Base-by-base conservation (phyloP, 2,329 filamentous ascomycete genomes). In the Beauveria australis region DNA sequence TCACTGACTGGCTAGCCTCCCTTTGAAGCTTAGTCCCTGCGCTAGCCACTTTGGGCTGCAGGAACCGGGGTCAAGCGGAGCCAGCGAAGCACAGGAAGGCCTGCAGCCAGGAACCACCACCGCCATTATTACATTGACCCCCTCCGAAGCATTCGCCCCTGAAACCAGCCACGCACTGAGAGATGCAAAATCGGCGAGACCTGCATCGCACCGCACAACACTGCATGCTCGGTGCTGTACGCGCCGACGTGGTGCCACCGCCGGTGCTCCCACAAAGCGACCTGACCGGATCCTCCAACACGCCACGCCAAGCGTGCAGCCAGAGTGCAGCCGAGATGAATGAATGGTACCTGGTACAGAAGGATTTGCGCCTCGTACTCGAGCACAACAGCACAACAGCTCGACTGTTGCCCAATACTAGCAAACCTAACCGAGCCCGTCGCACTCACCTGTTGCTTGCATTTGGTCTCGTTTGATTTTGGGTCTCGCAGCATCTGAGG, bases 131-230 rank as follows among this genome's bases (percentile, higher is more conserved):
- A 37, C 54, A 49, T 52, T 22, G 28, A 52, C 30, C 54, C 44
- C 54, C 54, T 33, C 37, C 24, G 8, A 40, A 46, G 41, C 43
- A 54, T 16, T 28, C 19, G 58, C 58, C 58, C 57, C 58, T 60
- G 58, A 60, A 60, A 60, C 58, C 58, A 54, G 58, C 58, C 58
- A 60, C 51, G 18, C 44, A 49, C n/a, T 33, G 30, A n/a, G 28
- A 46, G 28, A 30, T 30, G 48, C 37, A 37, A 40, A 14, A 58
- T 40, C 24, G 54, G 30, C 54, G 9, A 51, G 16, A 10, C 28
- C 37, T 48, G 30, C 30, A 33, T 22, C 16, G 48, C 48, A 52
- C 28, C 48, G 9, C 10, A 18, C 18, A 33, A 51, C 19, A 51
- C 12, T 51, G 28, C 18, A 49, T 28, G 48, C 14, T 51, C 24